A percentile compares a stretch with the other conserved stretches of the same genome.
Evolutionary conservation across 2,329 filamentous ascomycete genomes (phyloP).

Genomic region (Lithohypha guttulata): DNA sequence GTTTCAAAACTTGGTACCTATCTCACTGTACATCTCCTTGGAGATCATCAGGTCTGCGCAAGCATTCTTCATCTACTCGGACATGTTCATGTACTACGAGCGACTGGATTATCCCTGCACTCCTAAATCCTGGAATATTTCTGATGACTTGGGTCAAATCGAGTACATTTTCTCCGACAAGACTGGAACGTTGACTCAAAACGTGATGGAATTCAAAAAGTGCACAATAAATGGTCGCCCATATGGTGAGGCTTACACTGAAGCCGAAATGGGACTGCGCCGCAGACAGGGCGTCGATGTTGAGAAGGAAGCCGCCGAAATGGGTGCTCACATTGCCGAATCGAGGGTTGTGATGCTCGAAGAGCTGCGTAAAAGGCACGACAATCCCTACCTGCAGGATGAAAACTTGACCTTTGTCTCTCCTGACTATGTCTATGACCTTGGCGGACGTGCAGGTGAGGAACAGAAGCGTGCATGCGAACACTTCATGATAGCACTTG

Average conservation of each 20-base stretch:
- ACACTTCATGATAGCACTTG: conserved; percentile 87
- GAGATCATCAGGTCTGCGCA: conserved; percentile 91
- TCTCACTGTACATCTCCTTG: conserved; percentile 92
- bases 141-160: conserved; percentile 93
- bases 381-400: conserved; percentile 85
- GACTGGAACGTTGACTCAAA: conserved; percentile 79
- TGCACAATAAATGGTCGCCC: conserved; percentile 90
- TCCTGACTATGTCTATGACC: conserved; percentile 74
- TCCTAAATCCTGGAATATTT: conserved; percentile 98
- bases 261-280: conserved; percentile 93
- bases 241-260: conserved; percentile 95
- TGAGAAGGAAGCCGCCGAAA: conserved; percentile 64
- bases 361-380: conserved; percentile 62
- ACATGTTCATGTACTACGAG: conserved; percentile 94
- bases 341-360: conserved; percentile 64
- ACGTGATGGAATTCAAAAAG: conserved; percentile 99
- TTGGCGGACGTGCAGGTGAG: conserved; percentile 63
- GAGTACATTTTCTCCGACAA: conserved; percentile 99
- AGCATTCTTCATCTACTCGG: conserved; percentile 95
- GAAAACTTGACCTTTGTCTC: conserved; percentile 87
- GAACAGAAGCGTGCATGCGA: conserved; percentile 70
- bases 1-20: conserved; percentile 97
- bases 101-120: conserved; percentile 88
- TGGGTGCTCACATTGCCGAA: conserved; percentile 64
- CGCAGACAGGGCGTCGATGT: conserved; percentile 80